A percentile compares a stretch with the other conserved stretches of the same genome.
Evolutionary conservation across 2,329 filamentous ascomycete genomes (phyloP).

Genomic region (Paracoccidioides brasiliensis): DNA sequence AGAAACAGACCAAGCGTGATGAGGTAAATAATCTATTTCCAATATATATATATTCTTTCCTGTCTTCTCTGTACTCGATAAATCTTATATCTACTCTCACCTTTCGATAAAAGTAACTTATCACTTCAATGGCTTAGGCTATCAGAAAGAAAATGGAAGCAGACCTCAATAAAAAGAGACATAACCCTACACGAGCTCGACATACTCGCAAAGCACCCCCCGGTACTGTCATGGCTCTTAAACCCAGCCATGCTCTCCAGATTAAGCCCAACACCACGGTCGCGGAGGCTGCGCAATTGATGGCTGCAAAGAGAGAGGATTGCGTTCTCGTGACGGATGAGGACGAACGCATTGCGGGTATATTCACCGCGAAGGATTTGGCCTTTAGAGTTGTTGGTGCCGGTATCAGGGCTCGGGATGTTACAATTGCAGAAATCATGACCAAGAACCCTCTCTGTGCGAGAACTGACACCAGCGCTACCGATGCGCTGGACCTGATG

Average conservation of each 20-base stretch:
- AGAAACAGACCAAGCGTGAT: slow-evolving; percentile 95
- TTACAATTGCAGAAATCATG: slow-evolving; percentile 98
- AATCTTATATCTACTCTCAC: slow-evolving; percentile 1
- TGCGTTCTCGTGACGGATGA: slow-evolving; percentile 96
- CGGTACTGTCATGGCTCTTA: slow-evolving; percentile 86
- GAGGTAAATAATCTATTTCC: slow-evolving; percentile 51
- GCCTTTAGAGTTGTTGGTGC: slow-evolving; percentile 91
- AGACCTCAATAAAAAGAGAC: slow-evolving; percentile 95
- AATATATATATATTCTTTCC: neutral
- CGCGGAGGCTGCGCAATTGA: slow-evolving; percentile 90
- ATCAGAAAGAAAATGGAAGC: slow-evolving; percentile 95
- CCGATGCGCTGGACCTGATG: slow-evolving; percentile 94
- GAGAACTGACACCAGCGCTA: slow-evolving; percentile 93
- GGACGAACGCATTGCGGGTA: slow-evolving; percentile 93
- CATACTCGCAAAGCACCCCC: slow-evolving; percentile 88
- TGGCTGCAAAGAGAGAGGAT: slow-evolving; percentile 97
- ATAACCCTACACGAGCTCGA: slow-evolving; percentile 57
- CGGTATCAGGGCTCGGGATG: slow-evolving; percentile 73
- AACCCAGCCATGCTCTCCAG: slow-evolving; percentile 89
- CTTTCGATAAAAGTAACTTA: slow-evolving; percentile 12
- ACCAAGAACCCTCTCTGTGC: slow-evolving; percentile 98
- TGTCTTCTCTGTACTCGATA: neutral
- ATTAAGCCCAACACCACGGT: slow-evolving; percentile 94
- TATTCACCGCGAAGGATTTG: slow-evolving; percentile 97
- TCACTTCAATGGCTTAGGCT: slow-evolving; percentile 45